Evolutionary conservation across 1,139 yeast genomes (phyloP), one percentile per base, ranked within the genome.

Genomic region (Debaryomycetaceae sp.): DNA sequence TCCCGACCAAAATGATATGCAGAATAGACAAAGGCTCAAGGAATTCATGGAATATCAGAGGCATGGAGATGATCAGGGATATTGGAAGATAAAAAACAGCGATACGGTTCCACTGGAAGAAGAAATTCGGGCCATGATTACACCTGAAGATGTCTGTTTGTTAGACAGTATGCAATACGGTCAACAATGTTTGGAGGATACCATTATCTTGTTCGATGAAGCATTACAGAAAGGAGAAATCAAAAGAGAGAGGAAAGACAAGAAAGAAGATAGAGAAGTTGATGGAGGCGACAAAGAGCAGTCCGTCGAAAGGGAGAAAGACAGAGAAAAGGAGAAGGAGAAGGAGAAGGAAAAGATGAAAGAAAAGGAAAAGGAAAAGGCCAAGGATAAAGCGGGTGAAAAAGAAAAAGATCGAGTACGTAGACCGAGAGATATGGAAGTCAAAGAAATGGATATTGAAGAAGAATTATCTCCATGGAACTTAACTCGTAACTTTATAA

Each of bases 31-130:
- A 66, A 75, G 97, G 50, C 76, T 95, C 49, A 95, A 95, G 63
- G 99, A 95, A 65, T 95, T 95, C 55, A 95, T 95, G 99, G 98
- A 91, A 59, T 95, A 88, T 58, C 98, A 91, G 67, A 76, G 98
- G 55, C 83, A 86, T 38, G 99, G 99, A 11, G 91, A 87, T 27
- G 98, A 93, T 60, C 97, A 90, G 59, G 97, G 98, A 3, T 87
- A 73, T 59, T 95, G 99, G 99, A 93, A 90, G 58, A 77, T 95
- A 46, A 89, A 89, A 56, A 79, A 82, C 22, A 77, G 80, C 17
- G 76, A 70, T 45, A 75, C 80, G 4, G 73, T 91, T 11, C 95
- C 96, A 0, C 78, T 74, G 38, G 95, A 87, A 59, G 95, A 87
- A 41, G 85, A 82, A 42, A 83, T 88, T 5, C 75, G 95, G 49